Evolutionary conservation across 2,329 filamentous ascomycete species (phyloP).

Genomic region (Anisogramma anomala): DNA sequence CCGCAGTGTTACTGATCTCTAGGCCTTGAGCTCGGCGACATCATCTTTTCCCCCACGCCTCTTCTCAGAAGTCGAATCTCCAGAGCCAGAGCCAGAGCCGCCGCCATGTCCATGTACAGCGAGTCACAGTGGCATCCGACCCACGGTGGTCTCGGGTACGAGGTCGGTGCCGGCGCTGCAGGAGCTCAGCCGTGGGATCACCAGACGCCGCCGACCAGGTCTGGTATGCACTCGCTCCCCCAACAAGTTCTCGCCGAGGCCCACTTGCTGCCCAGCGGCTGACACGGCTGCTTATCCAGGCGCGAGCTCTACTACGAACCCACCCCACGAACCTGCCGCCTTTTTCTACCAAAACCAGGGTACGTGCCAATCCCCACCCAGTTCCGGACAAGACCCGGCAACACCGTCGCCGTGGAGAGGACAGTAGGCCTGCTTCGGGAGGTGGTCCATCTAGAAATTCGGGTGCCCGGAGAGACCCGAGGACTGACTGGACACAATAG

Average conservation of each 20-base stretch:
- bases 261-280: background rate
- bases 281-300: constrained; percentile 17
- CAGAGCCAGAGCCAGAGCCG: background rate
- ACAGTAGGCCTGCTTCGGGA: too few relatives aligned
- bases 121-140: constrained; percentile 19
- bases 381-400: constrained; percentile 6
- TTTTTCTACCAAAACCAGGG: constrained; percentile 27
- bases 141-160: background rate
- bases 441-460: background rate
- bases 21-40: background rate
- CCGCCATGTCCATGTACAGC: constrained; percentile 22
- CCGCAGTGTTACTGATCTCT: constrained; percentile 7
- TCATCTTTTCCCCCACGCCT: background rate
- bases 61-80: background rate
- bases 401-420: background rate
- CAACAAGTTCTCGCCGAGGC: background rate
- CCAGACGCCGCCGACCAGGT: constrained; percentile 20
- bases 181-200: constrained; percentile 19
- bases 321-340: constrained; percentile 23
- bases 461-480: constrained; percentile 1
- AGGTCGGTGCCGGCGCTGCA: constrained; percentile 15
- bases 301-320: constrained; percentile 25
- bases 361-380: constrained; percentile 18
- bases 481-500: constrained; percentile 35
- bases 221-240: constrained; percentile 16